A percentile compares a stretch with the other conserved stretches of the same genome.
phyloP scores from a whole-genome alignment of 352 stramenopile species.

The Phytopythium aichiense region DNA sequence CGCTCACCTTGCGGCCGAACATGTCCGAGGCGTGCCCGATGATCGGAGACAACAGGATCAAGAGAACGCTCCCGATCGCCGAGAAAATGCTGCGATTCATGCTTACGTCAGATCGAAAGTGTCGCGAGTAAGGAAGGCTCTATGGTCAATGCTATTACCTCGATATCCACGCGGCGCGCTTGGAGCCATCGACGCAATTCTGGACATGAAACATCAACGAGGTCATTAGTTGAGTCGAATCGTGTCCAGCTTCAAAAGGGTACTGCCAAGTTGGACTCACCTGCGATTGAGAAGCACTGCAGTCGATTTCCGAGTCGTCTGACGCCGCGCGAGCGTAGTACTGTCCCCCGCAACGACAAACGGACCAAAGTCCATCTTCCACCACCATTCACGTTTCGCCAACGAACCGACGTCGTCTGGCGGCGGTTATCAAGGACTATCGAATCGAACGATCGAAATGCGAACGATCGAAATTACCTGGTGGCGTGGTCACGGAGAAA shows the following conservation, averaged over 20 bases:
- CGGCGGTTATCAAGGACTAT: too few species aligned
- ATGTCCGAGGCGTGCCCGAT: slow-evolving; percentile 72
- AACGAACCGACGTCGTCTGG: too few species aligned
- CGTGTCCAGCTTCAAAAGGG: background rate
- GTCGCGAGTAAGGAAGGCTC: background rate
- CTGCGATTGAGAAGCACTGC: slow-evolving; percentile 38
- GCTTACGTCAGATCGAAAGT: background rate
- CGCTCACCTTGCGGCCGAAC: slow-evolving; percentile 67
- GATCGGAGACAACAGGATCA: slow-evolving; percentile 65
- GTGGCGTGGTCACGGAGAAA: too few species aligned
- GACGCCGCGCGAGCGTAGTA: slow-evolving; percentile 66
- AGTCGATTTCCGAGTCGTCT: slow-evolving; percentile 47
- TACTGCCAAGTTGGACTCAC: slow-evolving; percentile 5
- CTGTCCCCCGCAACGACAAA: slow-evolving; percentile 12
- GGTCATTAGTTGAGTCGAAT: background rate
- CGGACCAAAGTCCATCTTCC: background rate
- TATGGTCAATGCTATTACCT: slow-evolving; percentile 23
- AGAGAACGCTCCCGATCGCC: slow-evolving; percentile 40
- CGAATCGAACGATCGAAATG: too few species aligned
- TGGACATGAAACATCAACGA: slow-evolving; percentile 8
- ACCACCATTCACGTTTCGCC: too few species aligned
- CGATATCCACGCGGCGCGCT: slow-evolving; percentile 63
- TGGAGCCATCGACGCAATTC: slow-evolving; percentile 53
- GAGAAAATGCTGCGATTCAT: slow-evolving; percentile 42
- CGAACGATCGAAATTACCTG: too few species aligned